Evolutionary conservation across 1,139 yeast genomes (phyloP), one percentile per base, ranked within the genome.

Genomic region (Blastobotrys buckinghamii): DNA sequence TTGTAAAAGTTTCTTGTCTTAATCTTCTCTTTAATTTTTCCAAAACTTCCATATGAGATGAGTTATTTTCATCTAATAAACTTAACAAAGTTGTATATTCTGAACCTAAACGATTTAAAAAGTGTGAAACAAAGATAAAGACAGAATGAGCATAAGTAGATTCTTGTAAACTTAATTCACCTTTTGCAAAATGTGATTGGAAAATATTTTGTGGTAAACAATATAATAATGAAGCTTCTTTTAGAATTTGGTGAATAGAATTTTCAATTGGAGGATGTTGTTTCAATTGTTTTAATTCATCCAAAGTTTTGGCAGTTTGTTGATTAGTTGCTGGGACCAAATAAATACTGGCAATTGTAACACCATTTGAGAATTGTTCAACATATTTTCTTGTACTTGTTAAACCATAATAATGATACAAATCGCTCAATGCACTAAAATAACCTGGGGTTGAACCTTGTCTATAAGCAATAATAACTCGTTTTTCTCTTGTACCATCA

Each of bases 61-160:
- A 71, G 63, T 78, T 76, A 43, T 76, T 69, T 29, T 81, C 71
- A 54, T 84, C 86, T 52, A 90, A 76, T 52, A 88, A 71, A 42
- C 77, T 72, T 51, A 78, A 69, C 61, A 92, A 75, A 48, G 88
- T 77, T 56, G 77, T 80, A 68, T 86, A 92, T 68, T 90, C 97
- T 1, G 92, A 82, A 27, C 98, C 98, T 62, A 92, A 76, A 63
- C 98, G 79, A 72, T 92, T 92, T 67, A 92, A 78, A 71, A 92
- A 92, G 68, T 92, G 97, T 44, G 95, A 84, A 46, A 88, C 95
- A 63, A 92, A 92, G 53, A 89, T 86, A 48, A 87, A 86, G 59
- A 92, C 96, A 63, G 89, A 84, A 68, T 92, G 97, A 40, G 97
- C 95, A 66, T 92, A 92, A 54, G 90, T 83, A 46, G 92, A 80